These are phyloP conservation scores for Penicillium herquei DNA, from an alignment of 495 filamentous ascomycete genomes.

Conservation along the genomic window DNA sequence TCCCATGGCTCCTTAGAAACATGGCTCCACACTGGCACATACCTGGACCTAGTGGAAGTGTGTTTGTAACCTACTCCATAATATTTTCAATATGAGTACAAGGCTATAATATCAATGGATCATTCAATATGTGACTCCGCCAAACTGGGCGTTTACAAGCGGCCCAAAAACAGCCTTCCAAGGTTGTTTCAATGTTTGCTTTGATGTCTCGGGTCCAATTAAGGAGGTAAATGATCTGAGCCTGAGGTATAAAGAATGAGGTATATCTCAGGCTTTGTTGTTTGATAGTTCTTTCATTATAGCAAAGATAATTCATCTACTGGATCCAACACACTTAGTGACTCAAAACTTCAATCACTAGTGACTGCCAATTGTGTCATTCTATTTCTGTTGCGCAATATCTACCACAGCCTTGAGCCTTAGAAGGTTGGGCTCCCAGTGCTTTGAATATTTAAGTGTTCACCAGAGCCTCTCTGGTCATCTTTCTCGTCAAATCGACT, in stretches of 20 bases:
- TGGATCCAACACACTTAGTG: background rate
- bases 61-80: too few species aligned
- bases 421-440: too few species aligned
- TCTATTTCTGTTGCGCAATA: too few species aligned
- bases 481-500: slow-evolving; percentile 15
- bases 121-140: background rate
- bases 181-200: background rate
- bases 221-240: background rate
- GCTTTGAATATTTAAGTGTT: too few species aligned
- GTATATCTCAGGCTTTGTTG: background rate
- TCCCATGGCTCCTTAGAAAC: background rate
- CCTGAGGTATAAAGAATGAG: background rate
- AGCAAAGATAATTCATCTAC: too few species aligned
- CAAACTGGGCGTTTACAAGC: background rate
- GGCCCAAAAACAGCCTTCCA: background rate
- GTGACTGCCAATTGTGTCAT: background rate
- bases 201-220: background rate
- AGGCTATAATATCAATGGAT: too few species aligned
- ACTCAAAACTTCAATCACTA: background rate
- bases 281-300: slow-evolving; percentile 2
- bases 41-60: background rate
- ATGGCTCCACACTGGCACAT: background rate
- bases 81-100: too few species aligned
- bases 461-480: slow-evolving; percentile 9
- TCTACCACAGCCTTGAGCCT: too few species aligned